Evolutionary conservation across 2,329 filamentous ascomycete species (phyloP).

Genomic region (Pseudogymnoascus sp.): DNA sequence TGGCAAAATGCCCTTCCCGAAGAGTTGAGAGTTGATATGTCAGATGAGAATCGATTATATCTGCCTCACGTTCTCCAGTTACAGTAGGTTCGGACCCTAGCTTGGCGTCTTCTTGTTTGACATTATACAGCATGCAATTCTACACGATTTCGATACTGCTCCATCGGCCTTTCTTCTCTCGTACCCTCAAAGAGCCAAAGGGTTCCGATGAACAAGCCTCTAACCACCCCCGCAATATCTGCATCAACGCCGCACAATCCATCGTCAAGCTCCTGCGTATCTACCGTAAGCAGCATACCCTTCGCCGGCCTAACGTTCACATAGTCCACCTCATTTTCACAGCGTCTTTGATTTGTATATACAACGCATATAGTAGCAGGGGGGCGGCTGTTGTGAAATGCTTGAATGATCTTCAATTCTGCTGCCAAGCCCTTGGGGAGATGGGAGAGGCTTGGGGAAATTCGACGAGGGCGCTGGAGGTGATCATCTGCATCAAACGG

Average conservation of each 20-base stretch:
- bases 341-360: conserved; percentile 13
- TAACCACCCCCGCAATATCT: conserved; percentile 8
- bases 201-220: background rate
- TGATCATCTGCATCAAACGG: conserved; percentile 13
- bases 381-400: background rate
- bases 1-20: conserved; percentile 10
- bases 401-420: conserved; percentile 13
- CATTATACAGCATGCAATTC: conserved; percentile 13
- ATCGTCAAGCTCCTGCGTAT: conserved; percentile 11
- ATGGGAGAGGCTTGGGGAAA: conserved; percentile 12
- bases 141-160: conserved; percentile 12
- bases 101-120: background rate
- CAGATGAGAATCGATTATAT: conserved; percentile 11
- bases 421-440: conserved; percentile 12
- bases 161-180: conserved; percentile 12
- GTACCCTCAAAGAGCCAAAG: background rate
- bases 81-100: conserved; percentile 9
- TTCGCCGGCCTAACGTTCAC: conserved; percentile 11
- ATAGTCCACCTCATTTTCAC: conserved; percentile 13
- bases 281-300: conserved; percentile 13
- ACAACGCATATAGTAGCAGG: conserved; percentile 11
- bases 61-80: conserved; percentile 12
- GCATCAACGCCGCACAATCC: conserved; percentile 11
- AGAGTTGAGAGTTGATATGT: conserved; percentile 11
- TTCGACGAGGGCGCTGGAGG: conserved; percentile 11